phyloP scores from a whole-genome alignment of 2,329 filamentous ascomycete genomes.

The Hypoxylon sp. region DNA sequence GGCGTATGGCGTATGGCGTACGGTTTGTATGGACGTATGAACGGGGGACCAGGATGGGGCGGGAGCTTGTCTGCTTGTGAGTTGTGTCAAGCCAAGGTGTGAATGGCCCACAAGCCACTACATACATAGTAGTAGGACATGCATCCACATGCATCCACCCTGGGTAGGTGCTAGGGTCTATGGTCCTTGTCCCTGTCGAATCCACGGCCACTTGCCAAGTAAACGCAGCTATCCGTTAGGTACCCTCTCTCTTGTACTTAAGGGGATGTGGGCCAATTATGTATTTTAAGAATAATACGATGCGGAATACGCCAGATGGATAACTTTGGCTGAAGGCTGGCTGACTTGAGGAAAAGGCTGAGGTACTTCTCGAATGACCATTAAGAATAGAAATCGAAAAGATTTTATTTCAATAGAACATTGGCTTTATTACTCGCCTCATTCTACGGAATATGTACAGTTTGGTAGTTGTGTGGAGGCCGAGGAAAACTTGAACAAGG shows the following conservation, averaged over 20 bases:
- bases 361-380: slow-evolving; percentile 1
- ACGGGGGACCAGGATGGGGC: slow-evolving; percentile 11
- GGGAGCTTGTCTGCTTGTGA: slow-evolving; percentile 42
- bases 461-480: slow-evolving; percentile 12
- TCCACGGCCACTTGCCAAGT: slow-evolving; percentile 41
- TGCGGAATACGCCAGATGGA: too few relatives aligned
- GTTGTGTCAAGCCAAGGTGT: slow-evolving; percentile 35
- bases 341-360: background rate
- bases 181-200: slow-evolving; percentile 36
- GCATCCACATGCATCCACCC: slow-evolving; percentile 25
- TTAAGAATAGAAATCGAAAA: slow-evolving; percentile 14
- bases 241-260: slow-evolving; percentile 33
- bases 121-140: too few relatives aligned
- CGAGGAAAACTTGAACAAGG: slow-evolving; percentile 25
- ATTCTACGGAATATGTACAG: too few relatives aligned
- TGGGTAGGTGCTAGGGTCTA: slow-evolving; percentile 7
- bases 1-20: too few relatives aligned
- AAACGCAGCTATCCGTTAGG: slow-evolving; percentile 40
- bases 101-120: slow-evolving; percentile 14
- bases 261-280: slow-evolving; percentile 30
- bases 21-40: background rate
- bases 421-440: too few relatives aligned
- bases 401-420: slow-evolving; percentile 14
- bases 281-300: slow-evolving; percentile 31
- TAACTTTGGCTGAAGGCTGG: too few relatives aligned